Conservation (phyloP, 2,329 filamentous ascomycete species). For the Scedosporium aurantiacum region DNA sequence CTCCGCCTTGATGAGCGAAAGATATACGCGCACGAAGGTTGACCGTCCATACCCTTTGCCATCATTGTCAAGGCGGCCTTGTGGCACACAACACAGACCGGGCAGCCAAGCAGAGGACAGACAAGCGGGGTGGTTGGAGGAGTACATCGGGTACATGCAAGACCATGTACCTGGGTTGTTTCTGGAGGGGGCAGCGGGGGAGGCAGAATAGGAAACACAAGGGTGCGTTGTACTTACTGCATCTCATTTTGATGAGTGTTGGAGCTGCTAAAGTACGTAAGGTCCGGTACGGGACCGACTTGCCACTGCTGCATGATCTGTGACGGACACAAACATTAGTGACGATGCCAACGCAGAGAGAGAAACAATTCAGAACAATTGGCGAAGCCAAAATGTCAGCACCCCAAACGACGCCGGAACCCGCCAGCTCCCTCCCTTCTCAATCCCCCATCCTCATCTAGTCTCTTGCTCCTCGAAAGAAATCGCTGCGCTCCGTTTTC, state of each 20-base stretch:
- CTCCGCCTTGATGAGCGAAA: background rate
- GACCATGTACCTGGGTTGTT: conserved; percentile 3
- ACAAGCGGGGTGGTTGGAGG: conserved; percentile 7
- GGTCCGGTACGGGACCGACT: conserved; percentile 49
- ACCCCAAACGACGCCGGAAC: background rate
- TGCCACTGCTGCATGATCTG: conserved; percentile 53
- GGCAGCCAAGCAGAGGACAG: conserved; percentile 4
- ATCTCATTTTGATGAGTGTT: conserved; percentile 40
- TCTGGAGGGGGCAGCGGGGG: conserved; percentile 16
- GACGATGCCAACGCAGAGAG: conserved; percentile 5
- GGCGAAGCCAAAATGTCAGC: background rate
- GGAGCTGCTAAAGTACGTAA: conserved; percentile 42
- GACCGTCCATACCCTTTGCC: background rate
- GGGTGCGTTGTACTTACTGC: conserved; percentile 40
- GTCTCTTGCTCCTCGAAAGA: background rate
- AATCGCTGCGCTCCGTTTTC: no score
- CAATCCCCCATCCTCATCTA: background rate
- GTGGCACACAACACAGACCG: background rate
- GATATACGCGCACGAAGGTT: background rate
- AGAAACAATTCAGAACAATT: background rate
- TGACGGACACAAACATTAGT: conserved; percentile 11
- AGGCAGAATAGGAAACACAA: conserved; percentile 15
- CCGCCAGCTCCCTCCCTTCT: background rate
- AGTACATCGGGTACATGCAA: conserved; percentile 8
- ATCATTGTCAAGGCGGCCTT: background rate